Conservation (phyloP, 495 filamentous ascomycete genomes). For the Lepidopterella palustris region DNA sequence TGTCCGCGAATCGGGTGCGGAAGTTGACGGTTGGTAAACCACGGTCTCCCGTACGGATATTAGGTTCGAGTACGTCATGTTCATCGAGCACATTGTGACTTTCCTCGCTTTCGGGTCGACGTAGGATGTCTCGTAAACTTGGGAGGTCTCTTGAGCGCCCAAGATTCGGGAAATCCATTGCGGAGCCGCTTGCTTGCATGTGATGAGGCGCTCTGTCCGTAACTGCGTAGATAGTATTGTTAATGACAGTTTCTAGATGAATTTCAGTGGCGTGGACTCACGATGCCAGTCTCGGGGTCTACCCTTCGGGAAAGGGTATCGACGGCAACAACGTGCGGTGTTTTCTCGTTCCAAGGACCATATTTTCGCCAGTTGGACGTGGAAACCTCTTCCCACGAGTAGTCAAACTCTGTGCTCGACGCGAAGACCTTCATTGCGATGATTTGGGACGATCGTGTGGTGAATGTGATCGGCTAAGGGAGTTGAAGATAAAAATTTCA, state of each 20-base stretch:
- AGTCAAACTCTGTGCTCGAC: constrained; percentile 80
- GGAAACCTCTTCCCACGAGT: constrained; percentile 98
- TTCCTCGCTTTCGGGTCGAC: constrained; percentile 74
- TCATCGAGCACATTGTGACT: constrained; percentile 89
- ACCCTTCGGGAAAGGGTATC: constrained; percentile 82
- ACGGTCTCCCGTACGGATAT: constrained; percentile 87
- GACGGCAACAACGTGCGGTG: constrained; percentile 86
- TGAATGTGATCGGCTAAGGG: neutral
- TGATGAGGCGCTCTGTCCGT: constrained; percentile 93
- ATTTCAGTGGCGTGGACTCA: constrained; percentile 45
- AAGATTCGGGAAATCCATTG: constrained; percentile 77
- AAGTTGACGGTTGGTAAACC: constrained; percentile 60
- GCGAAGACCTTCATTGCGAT: constrained; percentile 86
- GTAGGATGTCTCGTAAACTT: constrained; percentile 92
- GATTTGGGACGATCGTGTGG: constrained; percentile 1
- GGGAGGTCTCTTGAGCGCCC: constrained; percentile 67
- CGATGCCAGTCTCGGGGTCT: constrained; percentile 76
- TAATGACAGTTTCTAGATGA: neutral
- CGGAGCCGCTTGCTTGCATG: constrained; percentile 81
- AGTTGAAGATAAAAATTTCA: neutral
- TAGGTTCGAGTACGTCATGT: constrained; percentile 83
- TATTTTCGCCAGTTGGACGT: constrained; percentile 99
- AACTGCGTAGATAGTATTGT: constrained; percentile 45
- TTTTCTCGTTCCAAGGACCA: constrained; percentile 95
- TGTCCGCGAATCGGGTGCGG: constrained; percentile 54